Evolutionary conservation across 768 basidiomycete genomes (phyloP).

Genomic region (Russula sp.): DNA sequence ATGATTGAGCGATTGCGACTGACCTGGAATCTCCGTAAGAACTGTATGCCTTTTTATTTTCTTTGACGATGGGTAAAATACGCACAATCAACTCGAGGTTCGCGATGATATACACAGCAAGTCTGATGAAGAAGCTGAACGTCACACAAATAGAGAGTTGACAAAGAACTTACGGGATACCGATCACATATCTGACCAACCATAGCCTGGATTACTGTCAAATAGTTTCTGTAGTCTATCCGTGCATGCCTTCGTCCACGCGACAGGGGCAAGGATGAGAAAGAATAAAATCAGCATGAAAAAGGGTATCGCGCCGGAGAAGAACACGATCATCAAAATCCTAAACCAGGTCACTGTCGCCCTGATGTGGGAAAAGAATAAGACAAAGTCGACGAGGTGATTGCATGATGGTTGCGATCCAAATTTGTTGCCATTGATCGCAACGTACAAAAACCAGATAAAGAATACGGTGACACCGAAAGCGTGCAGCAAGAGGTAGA

Average conservation of each 20-base stretch:
- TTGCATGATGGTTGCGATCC: slow-evolving; percentile 19
- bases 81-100: slow-evolving; percentile 19
- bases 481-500: slow-evolving; percentile 3
- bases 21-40: slow-evolving; percentile 14
- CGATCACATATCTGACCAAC: too few relatives aligned
- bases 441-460: slow-evolving; percentile 10
- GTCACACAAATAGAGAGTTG: not conserved
- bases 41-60: not conserved
- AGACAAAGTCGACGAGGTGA: slow-evolving; percentile 12
- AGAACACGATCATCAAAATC: not conserved
- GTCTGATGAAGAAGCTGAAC: not conserved
- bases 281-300: too few relatives aligned
- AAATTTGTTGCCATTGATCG: slow-evolving; percentile 4
- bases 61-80: not conserved
- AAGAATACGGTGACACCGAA: not conserved
- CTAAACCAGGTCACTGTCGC: not conserved
- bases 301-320: too few relatives aligned
- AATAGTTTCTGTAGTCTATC: too few relatives aligned
- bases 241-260: too few relatives aligned
- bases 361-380: not conserved
- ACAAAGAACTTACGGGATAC: not conserved
- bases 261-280: not conserved
- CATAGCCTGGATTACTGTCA: too few relatives aligned
- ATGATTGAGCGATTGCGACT: slow-evolving; percentile 8
- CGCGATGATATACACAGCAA: slow-evolving; percentile 1